Conservation (phyloP, 305 asterid genomes). For the Fraxinus latifolia region DNA sequence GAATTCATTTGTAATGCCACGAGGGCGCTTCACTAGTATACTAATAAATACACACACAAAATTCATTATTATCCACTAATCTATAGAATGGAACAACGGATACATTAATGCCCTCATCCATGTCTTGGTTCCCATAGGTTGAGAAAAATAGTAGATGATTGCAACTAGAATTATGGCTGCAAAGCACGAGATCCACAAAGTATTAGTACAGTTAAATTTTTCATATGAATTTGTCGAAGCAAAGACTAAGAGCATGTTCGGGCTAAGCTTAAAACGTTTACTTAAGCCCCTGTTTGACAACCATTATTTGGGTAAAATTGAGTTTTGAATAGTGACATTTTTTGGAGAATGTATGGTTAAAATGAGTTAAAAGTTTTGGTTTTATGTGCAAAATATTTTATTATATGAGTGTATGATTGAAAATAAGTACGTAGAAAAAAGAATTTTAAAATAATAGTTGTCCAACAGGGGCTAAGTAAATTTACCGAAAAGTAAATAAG, state of each 20-base stretch:
- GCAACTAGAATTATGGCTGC: constrained; percentile 84
- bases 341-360: background rate
- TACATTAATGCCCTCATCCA: constrained; percentile 81
- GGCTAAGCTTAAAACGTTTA: background rate
- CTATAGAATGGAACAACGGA: constrained; percentile 36
- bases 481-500: background rate
- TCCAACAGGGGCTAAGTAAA: background rate
- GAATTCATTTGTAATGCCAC: constrained; percentile 1
- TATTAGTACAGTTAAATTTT: constrained; percentile 2
- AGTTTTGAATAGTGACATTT: background rate
- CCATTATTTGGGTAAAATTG: background rate
- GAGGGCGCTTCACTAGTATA: background rate
- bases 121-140: constrained; percentile 65
- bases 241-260: background rate
- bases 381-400: background rate
- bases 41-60: background rate
- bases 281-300: background rate
- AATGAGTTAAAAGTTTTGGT: background rate
- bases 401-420: background rate
- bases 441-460: background rate
- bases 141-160: constrained; percentile 83
- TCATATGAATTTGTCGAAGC: background rate
- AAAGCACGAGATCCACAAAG: constrained; percentile 18
- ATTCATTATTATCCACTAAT: background rate
- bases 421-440: background rate